Base-by-base conservation (phyloP, 176 grass and related monocot species). In the Musa beccarii region DNA sequence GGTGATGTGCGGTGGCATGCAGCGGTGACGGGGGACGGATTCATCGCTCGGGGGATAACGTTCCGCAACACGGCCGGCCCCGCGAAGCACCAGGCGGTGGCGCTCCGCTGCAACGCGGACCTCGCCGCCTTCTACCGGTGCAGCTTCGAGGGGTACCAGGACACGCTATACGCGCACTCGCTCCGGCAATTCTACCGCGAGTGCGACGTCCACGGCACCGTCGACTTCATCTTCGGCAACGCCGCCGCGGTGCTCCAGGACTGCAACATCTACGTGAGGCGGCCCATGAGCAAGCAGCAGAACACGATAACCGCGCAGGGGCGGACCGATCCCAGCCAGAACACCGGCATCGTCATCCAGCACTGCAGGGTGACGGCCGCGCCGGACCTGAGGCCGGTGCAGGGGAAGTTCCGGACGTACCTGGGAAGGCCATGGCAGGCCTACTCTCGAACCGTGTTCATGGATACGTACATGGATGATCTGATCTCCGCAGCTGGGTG, bases 131-230 rank as follows among this genome's bases (percentile, higher is more conserved):
- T 71, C 19, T 20, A 71, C 68, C 29, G 16, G 9, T 92, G 92
- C 65, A 82, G 19, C 29, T 88, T 96, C 67, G 83, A 92, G 2
- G 92, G 89, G 0, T 83, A 88, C 76, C 92, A 96, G 82, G 92
- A 96, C 84, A 96, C 92, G 8, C 89, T 96, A 0, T 96, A 96
- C 75, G 92, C 85, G 19, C 92, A 92, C 72, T 83, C 92, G 9
- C 80, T 89, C 34, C 85, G 87, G 28, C 92, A 96, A 9, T 96
- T 92, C 84, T 96, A 90, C 85, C 78, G 85, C 49, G 92, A 96
- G 9, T 92, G 89, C 78, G 9, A 69, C 24, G 10, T 69, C 24
- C 16, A 69, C 43, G 66, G 66, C 28, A 69, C 66, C 24, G 28
- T 69, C 17, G 66, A 69, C 29, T 69, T 69, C 66, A 69, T 69